A percentile compares a stretch with the other conserved stretches of the same genome.
These are phyloP conservation scores for Drechslerella stenobrocha DNA, from an alignment of 2,329 filamentous ascomycete species.

Conservation along the genomic window DNA sequence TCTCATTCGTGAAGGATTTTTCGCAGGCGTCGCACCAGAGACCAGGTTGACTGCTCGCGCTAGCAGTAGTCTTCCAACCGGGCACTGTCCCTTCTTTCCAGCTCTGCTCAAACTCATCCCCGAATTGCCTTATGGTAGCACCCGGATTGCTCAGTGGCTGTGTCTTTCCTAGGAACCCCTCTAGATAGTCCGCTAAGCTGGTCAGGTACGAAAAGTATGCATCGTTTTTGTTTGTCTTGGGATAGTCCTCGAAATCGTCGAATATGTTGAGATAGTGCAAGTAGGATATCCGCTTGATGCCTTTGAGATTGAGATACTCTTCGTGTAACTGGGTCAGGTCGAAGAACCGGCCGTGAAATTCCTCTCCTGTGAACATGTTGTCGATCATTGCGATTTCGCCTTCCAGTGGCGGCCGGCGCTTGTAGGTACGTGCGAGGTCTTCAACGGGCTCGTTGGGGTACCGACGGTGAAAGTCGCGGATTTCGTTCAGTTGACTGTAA, in stretches of 20 bases:
- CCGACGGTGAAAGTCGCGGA: slow-evolving; percentile 83
- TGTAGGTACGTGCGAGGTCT: slow-evolving; percentile 91
- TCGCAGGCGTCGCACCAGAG: slow-evolving; percentile 90
- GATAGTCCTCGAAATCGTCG: slow-evolving; percentile 77
- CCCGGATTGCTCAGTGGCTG: slow-evolving; percentile 84
- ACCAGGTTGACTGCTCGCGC: slow-evolving; percentile 65
- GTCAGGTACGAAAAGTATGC: slow-evolving; percentile 89
- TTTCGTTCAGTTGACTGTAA: slow-evolving; percentile 77
- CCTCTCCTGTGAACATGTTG: slow-evolving; percentile 91
- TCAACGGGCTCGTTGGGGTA: slow-evolving; percentile 95
- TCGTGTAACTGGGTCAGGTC: slow-evolving; percentile 85
- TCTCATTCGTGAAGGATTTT: slow-evolving; percentile 93
- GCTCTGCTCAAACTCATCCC: slow-evolving; percentile 77
- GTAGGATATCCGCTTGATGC: slow-evolving; percentile 81
- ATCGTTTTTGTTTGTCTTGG: slow-evolving; percentile 87
- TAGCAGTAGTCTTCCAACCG: slow-evolving; percentile 55
- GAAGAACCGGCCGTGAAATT: slow-evolving; percentile 88
- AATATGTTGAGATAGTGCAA: slow-evolving; percentile 91
- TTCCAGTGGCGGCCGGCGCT: slow-evolving; percentile 68
- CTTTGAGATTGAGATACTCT: slow-evolving; percentile 83
- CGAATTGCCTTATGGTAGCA: slow-evolving; percentile 73
- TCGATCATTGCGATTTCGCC: slow-evolving; percentile 68
- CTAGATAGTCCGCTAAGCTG: slow-evolving; percentile 77
- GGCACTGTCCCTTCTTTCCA: slow-evolving; percentile 80
- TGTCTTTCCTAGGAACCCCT: slow-evolving; percentile 81